Evolutionary conservation across 352 stramenopile genomes (phyloP), one percentile per base, ranked within the genome.

Genomic region (Phytophthora megakarya): DNA sequence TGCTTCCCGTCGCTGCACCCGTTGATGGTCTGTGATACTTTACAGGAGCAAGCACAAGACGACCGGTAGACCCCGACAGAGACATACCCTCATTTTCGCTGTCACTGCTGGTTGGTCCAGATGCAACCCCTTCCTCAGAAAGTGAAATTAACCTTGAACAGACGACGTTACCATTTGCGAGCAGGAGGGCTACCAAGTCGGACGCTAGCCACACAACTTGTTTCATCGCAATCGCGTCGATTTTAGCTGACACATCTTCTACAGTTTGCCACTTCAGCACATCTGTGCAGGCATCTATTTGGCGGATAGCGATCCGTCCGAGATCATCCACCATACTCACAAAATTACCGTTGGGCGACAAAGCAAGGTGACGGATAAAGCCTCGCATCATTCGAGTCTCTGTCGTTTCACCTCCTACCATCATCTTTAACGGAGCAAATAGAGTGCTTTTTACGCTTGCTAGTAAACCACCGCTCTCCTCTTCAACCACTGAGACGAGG

Each of bases 261-360:
- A 83, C 52, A 7, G 57, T 55, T 50, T 89, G 72, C 84, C 84
- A 93, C n/a, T 59, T 57, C 9, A 87, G 12, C 0, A 91, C 61
- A 40, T 86, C 75, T 1, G 80, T 75, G 32, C 84, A 93, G 0
- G 62, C 61, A 15, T 90, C 81, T 53, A 93, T 84, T 42, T 91
- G 74, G 0, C 78, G 84, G 11, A 93, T 75, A 1, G 75, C 60
- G 21, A 90, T 56, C 2, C 69, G 65, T 12, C 79, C 73, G 0
- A 76, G 32, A 21, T 65, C 51, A 52, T 91, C 77, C 15, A 91
- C 56, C 60, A 93, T 79, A 21, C 63, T 78, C 23, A 93, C 45
- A 55, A 78, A 86, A 28, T 72, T 67, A 2, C 78, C 84, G 32
- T 80, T 59, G 0, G 80, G 70, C 3, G 80, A 75, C 19, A 93